Evolutionary conservation across 805 yeast genomes (phyloP).

Genomic region (Pichia paraexigua): DNA sequence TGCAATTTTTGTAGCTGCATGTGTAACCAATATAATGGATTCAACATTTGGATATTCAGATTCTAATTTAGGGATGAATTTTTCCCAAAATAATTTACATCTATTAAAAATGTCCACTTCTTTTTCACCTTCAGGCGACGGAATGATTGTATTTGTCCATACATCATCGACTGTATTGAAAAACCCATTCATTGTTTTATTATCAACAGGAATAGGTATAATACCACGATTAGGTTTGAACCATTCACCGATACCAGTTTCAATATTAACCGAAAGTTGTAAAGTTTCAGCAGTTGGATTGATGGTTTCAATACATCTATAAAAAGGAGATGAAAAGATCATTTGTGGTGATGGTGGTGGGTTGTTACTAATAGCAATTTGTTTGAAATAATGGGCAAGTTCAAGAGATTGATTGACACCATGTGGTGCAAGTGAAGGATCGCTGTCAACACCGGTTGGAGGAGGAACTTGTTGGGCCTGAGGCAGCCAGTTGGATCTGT

Average conservation of each 20-base stretch:
- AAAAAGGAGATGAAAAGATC: slow-evolving; percentile 77
- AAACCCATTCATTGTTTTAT: slow-evolving; percentile 38
- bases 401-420: slow-evolving; percentile 86
- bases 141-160: slow-evolving; percentile 50
- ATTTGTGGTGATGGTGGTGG: slow-evolving; percentile 41
- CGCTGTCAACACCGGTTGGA: slow-evolving; percentile 88
- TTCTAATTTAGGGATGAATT: slow-evolving; percentile 53
- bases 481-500: slow-evolving; percentile 84
- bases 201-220: slow-evolving; percentile 63
- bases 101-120: slow-evolving; percentile 62
- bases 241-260: slow-evolving; percentile 91
- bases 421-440: slow-evolving; percentile 79
- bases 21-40: slow-evolving; percentile 68
- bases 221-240: slow-evolving; percentile 60
- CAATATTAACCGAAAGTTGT: slow-evolving; percentile 54
- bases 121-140: slow-evolving; percentile 65
- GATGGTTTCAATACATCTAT: slow-evolving; percentile 80
- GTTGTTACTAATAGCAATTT: no score
- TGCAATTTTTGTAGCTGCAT: slow-evolving; percentile 90
- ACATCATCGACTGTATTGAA: slow-evolving; percentile 40
- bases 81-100: slow-evolving; percentile 43
- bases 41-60: slow-evolving; percentile 49
- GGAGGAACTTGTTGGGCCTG: slow-evolving; percentile 75
- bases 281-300: slow-evolving; percentile 57
- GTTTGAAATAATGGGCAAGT: slow-evolving; percentile 49